A percentile compares a stretch with the other conserved stretches of the same genome.
phyloP scores from a whole-genome alignment of 345 rosid genomes.

The Salix suchowensis region DNA sequence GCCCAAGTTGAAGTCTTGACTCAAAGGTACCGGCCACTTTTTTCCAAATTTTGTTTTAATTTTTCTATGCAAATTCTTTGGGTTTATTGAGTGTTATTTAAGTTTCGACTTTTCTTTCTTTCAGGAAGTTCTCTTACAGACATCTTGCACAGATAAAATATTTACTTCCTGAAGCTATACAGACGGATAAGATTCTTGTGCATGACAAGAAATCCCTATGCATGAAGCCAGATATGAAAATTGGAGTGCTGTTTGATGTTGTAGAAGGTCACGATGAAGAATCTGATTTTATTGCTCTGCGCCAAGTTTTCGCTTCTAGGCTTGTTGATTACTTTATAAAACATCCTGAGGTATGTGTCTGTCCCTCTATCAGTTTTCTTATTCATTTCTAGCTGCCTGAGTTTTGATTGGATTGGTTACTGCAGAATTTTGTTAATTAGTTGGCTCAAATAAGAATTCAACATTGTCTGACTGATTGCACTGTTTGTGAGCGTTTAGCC shows the following conservation, averaged over 20 bases:
- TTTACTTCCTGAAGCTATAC: constrained; percentile 43
- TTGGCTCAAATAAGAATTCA: background rate
- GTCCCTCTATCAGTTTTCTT: background rate
- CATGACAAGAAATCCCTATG: constrained; percentile 42
- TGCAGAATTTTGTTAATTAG: background rate
- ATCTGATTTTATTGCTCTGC: constrained; percentile 37
- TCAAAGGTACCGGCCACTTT: constrained; percentile 18
- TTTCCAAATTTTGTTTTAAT: background rate
- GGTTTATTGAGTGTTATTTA: background rate
- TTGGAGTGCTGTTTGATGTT: constrained; percentile 31
- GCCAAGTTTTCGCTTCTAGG: constrained; percentile 30
- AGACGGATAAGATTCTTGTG: constrained; percentile 37
- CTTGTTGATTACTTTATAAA: constrained; percentile 26
- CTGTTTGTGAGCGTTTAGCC: background rate
- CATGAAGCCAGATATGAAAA: constrained; percentile 42
- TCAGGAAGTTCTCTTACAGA: constrained; percentile 33
- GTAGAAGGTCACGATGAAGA: constrained; percentile 31
- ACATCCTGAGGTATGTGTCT: constrained; percentile 42
- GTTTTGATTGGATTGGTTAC: background rate
- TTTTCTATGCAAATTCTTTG: background rate
- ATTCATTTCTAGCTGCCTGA: background rate
- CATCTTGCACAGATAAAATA: constrained; percentile 49
- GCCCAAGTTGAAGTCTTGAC: constrained; percentile 40
- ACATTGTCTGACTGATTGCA: background rate
- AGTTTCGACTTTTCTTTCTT: background rate